Conservation (phyloP, 495 filamentous ascomycete species). For the Amphirosellinia nigrospora region DNA sequence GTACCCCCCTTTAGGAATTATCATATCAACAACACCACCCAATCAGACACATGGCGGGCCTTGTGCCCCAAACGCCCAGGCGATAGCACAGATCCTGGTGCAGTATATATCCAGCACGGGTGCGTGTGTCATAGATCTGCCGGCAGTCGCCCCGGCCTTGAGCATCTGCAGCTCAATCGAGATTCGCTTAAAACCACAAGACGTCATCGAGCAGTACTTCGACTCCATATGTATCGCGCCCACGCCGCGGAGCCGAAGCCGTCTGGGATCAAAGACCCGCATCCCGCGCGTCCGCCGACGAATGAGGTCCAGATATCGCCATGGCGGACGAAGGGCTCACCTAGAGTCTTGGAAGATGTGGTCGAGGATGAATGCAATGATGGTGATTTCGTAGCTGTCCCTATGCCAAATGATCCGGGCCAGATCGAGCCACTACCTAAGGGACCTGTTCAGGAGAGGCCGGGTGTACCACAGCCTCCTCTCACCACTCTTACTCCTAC, state of each 20-base stretch:
- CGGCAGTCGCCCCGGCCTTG: constrained; percentile 23
- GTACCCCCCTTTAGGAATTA: not conserved
- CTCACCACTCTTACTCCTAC: not conserved
- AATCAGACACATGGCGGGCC: constrained; percentile 7
- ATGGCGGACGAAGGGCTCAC: constrained; percentile 5
- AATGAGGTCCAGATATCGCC: not conserved
- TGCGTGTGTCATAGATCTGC: constrained; percentile 32
- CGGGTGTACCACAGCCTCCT: not conserved
- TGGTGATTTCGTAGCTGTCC: not conserved
- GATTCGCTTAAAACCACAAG: constrained; percentile 29
- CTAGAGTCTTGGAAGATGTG: not conserved
- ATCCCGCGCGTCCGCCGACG: not conserved
- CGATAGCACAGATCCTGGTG: constrained; percentile 44
- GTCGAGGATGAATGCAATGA: not conserved
- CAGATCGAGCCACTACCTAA: not conserved
- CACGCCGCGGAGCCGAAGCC: constrained; percentile 4
- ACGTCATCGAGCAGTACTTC: constrained; percentile 23
- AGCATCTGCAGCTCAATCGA: constrained; percentile 31
- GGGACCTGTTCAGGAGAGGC: constrained; percentile 2
- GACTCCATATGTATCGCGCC: constrained; percentile 36
- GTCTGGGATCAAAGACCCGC: not conserved
- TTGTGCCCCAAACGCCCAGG: constrained; percentile 34
- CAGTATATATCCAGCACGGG: constrained; percentile 21
- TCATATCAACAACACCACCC: not conserved
- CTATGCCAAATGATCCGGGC: not conserved